Evolutionary conservation across 805 yeast species (phyloP).

Genomic region (Nakazawaea peltata): DNA sequence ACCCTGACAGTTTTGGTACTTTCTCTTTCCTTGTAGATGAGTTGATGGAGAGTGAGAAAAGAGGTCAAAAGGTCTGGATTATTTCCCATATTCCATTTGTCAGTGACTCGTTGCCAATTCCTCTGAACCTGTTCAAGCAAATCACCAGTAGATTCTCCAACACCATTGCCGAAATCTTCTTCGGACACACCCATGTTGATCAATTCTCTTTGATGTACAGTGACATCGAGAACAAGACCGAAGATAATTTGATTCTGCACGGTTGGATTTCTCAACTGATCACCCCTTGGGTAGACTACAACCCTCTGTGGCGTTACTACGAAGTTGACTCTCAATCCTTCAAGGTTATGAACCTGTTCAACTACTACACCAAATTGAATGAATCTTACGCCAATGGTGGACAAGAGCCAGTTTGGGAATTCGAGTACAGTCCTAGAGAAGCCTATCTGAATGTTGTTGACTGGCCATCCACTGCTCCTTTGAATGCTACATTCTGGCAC

Average conservation of each 20-base stretch:
- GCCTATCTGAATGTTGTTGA: conserved; percentile 39
- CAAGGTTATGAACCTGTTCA: conserved; percentile 50
- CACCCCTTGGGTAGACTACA: conserved; percentile 50
- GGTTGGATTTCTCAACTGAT: conserved; percentile 64
- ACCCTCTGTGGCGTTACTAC: conserved; percentile 71
- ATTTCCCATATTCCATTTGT: conserved; percentile 60
- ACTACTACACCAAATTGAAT: conserved; percentile 53
- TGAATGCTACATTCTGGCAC: conserved; percentile 68
- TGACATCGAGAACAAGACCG: conserved; percentile 33
- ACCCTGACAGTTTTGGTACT: conserved; percentile 57
- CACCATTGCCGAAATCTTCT: conserved; percentile 61
- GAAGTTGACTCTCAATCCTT: conserved; percentile 56
- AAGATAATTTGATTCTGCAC: conserved; percentile 40
- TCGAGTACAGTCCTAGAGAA: conserved; percentile 59
- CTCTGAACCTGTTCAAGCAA: conserved; percentile 44
- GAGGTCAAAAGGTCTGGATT: conserved; percentile 61
- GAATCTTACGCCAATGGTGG: conserved; percentile 46
- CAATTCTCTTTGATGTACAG: conserved; percentile 55
- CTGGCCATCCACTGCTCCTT: conserved; percentile 55
- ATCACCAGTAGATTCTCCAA: conserved; percentile 59
- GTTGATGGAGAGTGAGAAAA: conserved; percentile 46
- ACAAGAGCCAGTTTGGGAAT: conserved; percentile 53
- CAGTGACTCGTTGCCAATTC: conserved; percentile 56
- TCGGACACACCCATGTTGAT: conserved; percentile 67
- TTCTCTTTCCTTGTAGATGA: conserved; percentile 56